A percentile compares a stretch with the other conserved stretches of the same genome.
These are phyloP conservation scores for Metschnikowia aberdeeniae DNA, from an alignment of 805 yeast genomes.

Conservation along the genomic window DNA sequence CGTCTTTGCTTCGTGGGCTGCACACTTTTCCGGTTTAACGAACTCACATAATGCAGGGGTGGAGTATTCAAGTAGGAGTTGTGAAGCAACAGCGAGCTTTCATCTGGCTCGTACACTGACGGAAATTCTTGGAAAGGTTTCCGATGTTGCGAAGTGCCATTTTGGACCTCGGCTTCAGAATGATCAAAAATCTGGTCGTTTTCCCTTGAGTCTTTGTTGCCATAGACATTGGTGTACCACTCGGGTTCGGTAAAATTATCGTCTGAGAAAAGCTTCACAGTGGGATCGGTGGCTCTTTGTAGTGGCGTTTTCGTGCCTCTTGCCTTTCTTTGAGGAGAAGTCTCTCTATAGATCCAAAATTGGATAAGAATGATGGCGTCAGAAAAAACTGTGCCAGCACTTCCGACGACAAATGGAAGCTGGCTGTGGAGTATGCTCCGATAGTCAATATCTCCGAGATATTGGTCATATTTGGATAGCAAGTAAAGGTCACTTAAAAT, in stretches of 20 bases:
- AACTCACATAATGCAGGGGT: conserved; percentile 17
- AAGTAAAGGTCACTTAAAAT: conserved; percentile 28
- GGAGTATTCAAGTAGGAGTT: conserved; percentile 13
- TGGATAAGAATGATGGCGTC: conserved; percentile 34
- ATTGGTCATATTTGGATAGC: conserved; percentile 15
- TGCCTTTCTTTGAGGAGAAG: not conserved
- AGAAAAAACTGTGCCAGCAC: conserved; percentile 22
- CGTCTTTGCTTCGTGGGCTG: conserved; percentile 3
- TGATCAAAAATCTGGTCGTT: not conserved
- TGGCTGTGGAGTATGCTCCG: conserved; percentile 16
- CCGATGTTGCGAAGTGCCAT: not conserved
- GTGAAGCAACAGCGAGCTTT: conserved; percentile 10
- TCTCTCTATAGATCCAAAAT: conserved; percentile 23
- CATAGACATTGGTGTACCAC: conserved; percentile 31
- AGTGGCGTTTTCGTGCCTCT: not conserved
- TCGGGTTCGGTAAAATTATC: conserved; percentile 33
- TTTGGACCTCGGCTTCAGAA: not conserved
- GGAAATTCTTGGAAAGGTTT: not conserved
- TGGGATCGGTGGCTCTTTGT: not conserved
- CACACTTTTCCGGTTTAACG: conserved; percentile 8
- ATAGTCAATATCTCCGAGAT: conserved; percentile 12
- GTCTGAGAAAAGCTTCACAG: not conserved
- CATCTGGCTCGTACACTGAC: conserved; percentile 6
- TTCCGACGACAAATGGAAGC: conserved; percentile 20
- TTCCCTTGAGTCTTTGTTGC: conserved; percentile 1